These are phyloP conservation scores for Lentinula boryana DNA, from an alignment of 768 basidiomycete species.

Conservation along the genomic window DNA sequence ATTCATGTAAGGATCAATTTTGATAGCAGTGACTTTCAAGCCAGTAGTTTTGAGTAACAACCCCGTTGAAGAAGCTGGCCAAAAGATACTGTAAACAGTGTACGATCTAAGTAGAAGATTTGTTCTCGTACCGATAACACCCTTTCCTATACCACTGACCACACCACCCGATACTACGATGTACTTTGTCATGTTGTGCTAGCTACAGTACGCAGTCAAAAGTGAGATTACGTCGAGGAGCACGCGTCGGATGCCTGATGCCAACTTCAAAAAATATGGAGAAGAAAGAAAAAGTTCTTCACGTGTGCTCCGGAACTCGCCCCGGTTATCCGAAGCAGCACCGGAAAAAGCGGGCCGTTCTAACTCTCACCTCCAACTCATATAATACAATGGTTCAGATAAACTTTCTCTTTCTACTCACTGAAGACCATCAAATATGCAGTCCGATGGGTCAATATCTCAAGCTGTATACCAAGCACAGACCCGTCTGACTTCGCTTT, in stretches of 20 bases:
- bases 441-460: constrained; percentile 16
- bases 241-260: background rate
- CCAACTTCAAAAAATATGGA: background rate
- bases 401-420: too few relatives aligned
- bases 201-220: background rate
- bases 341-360: background rate
- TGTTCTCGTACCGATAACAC: constrained; percentile 81
- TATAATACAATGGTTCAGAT: too few relatives aligned
- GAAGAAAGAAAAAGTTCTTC: background rate
- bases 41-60: constrained; percentile 92
- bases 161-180: constrained; percentile 96
- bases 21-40: constrained; percentile 96
- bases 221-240: background rate
- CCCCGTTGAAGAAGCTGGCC: constrained; percentile 90
- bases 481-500: constrained; percentile 19
- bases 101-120: constrained; percentile 13
- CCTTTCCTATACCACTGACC: constrained; percentile 98
- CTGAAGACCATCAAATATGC: background rate
- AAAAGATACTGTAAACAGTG: constrained; percentile 4
- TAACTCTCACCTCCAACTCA: background rate
- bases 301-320: background rate
- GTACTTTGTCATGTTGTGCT: constrained; percentile 80
- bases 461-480: constrained; percentile 2
- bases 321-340: background rate
- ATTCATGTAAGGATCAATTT: constrained; percentile 99